A percentile compares a stretch with the other conserved stretches of the same genome.
phyloP scores from a whole-genome alignment of 208 protist species.

The Acanthamoeba sp. region DNA sequence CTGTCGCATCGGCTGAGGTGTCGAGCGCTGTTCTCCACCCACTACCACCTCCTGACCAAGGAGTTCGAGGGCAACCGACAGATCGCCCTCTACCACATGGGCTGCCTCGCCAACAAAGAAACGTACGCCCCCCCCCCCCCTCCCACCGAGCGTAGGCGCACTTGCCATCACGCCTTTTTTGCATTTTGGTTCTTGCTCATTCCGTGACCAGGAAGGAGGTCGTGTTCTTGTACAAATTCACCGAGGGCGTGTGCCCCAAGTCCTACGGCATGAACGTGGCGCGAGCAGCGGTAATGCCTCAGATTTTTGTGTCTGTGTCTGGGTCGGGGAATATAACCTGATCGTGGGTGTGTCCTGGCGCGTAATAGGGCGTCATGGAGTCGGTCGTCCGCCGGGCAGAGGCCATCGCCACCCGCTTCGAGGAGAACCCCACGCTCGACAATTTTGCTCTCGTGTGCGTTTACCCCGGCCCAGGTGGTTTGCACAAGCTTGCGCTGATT shows the following conservation, averaged over 20 bases:
- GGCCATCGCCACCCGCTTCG: slow-evolving; percentile 62
- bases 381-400: slow-evolving; percentile 52
- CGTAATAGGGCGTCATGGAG: slow-evolving; percentile 13
- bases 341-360: not conserved
- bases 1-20: slow-evolving; percentile 86
- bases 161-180: no score
- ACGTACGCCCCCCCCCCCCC: not conserved
- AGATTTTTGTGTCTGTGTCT: not conserved
- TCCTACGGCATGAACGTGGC: slow-evolving; percentile 90
- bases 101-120: slow-evolving; percentile 80
- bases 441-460: slow-evolving; percentile 49
- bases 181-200: no score
- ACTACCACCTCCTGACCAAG: slow-evolving; percentile 97
- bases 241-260: slow-evolving; percentile 85
- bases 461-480: not conserved
- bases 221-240: slow-evolving; percentile 88
- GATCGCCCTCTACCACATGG: slow-evolving; percentile 85
- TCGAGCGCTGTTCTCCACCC: slow-evolving; percentile 95
- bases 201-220: slow-evolving; percentile 76
- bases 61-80: slow-evolving; percentile 64
- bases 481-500: no score
- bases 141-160: no score
- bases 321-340: not conserved
- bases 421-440: slow-evolving; percentile 55
- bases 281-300: slow-evolving; percentile 39